Evolutionary conservation across 441 rosid species (phyloP).

Genomic region (Omphalea diandra): DNA sequence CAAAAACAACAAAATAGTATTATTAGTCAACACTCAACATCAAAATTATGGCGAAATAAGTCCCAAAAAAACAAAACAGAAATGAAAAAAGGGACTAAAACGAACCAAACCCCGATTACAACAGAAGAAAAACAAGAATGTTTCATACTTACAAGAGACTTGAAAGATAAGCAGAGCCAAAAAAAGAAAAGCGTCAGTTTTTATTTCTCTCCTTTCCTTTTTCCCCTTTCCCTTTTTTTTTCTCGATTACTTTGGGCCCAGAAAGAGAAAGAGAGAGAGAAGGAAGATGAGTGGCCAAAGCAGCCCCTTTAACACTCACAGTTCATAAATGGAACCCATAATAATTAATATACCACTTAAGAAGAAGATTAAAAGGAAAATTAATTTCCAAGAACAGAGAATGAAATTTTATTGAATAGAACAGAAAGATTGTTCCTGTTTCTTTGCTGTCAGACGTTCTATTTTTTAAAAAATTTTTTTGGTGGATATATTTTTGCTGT

Average conservation of each 20-base stretch:
- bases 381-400: not conserved
- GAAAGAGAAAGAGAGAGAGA: conserved; percentile 8
- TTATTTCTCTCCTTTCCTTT: not conserved
- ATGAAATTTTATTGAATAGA: not conserved
- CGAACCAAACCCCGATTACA: conserved; percentile 16
- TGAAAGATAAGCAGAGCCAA: conserved; percentile 13
- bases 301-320: conserved; percentile 19
- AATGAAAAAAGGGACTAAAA: not conserved
- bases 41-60: not conserved
- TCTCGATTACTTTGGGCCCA: conserved; percentile 8
- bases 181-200: conserved; percentile 7
- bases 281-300: conserved; percentile 15
- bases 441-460: not conserved
- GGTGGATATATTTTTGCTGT: too few relatives aligned
- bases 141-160: conserved; percentile 25
- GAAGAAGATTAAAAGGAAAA: conserved; percentile 5
- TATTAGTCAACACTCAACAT: not conserved
- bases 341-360: too few relatives aligned
- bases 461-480: too few relatives aligned
- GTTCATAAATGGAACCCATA: conserved; percentile 16
- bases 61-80: not conserved
- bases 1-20: conserved; percentile 21
- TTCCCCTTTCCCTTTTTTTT: not conserved
- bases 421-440: not conserved
- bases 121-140: not conserved